phyloP scores from a whole-genome alignment of 768 basidiomycete species.

The Russula griseocarnosa region DNA sequence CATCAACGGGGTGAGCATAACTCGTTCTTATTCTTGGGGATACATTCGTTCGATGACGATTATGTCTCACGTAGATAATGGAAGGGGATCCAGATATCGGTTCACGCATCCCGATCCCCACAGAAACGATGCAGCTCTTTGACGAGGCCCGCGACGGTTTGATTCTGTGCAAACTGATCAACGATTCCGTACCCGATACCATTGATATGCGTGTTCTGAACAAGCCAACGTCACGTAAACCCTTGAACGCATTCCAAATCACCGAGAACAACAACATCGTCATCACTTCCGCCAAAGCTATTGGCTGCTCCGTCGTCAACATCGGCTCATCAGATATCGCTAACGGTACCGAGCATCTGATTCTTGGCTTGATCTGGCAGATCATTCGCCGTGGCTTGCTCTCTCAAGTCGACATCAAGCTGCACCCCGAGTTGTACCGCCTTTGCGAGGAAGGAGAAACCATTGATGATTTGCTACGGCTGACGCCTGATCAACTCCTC shows the following conservation, averaged over 20 bases:
- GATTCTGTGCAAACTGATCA: slow-evolving; percentile 96
- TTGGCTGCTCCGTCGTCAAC: slow-evolving; percentile 98
- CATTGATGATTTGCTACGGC: slow-evolving; percentile 85
- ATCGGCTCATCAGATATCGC: slow-evolving; percentile 91
- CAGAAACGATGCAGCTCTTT: slow-evolving; percentile 96
- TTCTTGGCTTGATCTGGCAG: slow-evolving; percentile 98
- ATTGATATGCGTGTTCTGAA: slow-evolving; percentile 98
- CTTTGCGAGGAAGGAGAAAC: slow-evolving; percentile 97
- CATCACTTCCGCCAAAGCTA: slow-evolving; percentile 95
- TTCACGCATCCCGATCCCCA: slow-evolving; percentile 83
- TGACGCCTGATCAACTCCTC: slow-evolving; percentile 96
- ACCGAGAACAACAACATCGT: slow-evolving; percentile 99
- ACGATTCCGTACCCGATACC: slow-evolving; percentile 98
- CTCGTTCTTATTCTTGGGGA: neutral
- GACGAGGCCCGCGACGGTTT: slow-evolving; percentile 96
- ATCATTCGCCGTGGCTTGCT: slow-evolving; percentile 92
- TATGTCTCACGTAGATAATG: slow-evolving; percentile 58
- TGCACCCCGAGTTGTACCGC: slow-evolving; percentile 94
- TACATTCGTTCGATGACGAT: neutral
- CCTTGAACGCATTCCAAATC: slow-evolving; percentile 96
- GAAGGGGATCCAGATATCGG: slow-evolving; percentile 86
- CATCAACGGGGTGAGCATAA: slow-evolving; percentile 77
- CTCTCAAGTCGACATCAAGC: slow-evolving; percentile 94
- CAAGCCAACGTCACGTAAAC: slow-evolving; percentile 73
- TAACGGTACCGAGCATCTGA: slow-evolving; percentile 92